Percentiles rank a stretch among this genome's conserved stretches.
phyloP scores from a whole-genome alignment of 2,329 filamentous ascomycete species.

The Scortechinia acanthostroma region DNA sequence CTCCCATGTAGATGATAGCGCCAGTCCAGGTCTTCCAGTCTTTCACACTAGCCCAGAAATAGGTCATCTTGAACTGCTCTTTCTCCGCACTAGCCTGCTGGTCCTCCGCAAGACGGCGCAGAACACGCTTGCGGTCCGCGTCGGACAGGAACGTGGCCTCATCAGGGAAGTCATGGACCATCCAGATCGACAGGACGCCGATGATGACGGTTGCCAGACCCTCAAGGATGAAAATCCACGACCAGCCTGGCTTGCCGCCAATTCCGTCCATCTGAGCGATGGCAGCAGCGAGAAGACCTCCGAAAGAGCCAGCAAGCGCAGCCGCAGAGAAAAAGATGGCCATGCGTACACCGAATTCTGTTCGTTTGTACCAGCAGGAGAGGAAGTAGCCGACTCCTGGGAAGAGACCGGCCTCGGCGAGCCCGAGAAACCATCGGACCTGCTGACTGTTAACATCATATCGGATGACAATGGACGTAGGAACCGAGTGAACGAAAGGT shows the following conservation, averaged over 20 bases:
- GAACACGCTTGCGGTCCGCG: conserved; percentile 64
- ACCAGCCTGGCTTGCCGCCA: conserved; percentile 46
- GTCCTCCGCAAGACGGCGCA: conserved; percentile 65
- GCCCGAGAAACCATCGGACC: conserved; percentile 67
- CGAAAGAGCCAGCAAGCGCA: conserved; percentile 72
- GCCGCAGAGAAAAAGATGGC: conserved; percentile 81
- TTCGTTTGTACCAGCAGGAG: conserved; percentile 76
- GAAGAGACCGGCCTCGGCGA: conserved; percentile 71
- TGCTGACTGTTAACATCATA: too few species aligned
- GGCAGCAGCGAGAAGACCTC: conserved; percentile 65
- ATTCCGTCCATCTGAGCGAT: conserved; percentile 66
- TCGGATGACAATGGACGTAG: too few species aligned
- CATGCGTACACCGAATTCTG: conserved; percentile 73
- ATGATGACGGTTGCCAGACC: conserved; percentile 65
- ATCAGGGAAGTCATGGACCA: conserved; percentile 77
- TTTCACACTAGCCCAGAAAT: conserved; percentile 64
- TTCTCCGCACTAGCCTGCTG: conserved; percentile 69
- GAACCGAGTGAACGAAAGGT: too few species aligned
- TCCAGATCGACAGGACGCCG: conserved; percentile 65
- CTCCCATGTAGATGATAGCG: conserved; percentile 74
- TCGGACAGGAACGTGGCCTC: conserved; percentile 66
- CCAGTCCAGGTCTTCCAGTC: conserved; percentile 81
- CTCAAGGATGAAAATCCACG: conserved; percentile 65
- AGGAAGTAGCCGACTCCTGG: conserved; percentile 75
- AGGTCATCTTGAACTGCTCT: conserved; percentile 68